Evolutionary conservation across 305 asterid species (phyloP).

Genomic region (Plantago lanceolata): DNA sequence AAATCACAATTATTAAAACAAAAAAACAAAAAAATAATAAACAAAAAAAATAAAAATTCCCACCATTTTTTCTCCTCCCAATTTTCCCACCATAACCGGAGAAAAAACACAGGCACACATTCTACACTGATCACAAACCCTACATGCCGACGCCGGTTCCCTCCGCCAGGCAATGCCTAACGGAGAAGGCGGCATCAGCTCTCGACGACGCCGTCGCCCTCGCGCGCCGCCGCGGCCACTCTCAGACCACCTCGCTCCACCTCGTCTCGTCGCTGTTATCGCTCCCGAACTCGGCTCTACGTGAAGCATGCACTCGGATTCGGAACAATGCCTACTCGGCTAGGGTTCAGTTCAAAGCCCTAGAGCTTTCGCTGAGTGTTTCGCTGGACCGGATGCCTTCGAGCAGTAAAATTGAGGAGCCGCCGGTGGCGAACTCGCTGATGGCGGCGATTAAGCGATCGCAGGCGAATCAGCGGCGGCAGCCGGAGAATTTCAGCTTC

Average conservation of each 20-base stretch:
- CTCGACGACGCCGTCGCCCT: constrained; percentile 78
- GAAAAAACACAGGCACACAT: background rate
- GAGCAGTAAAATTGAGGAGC: constrained; percentile 42
- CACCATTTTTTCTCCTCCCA: background rate
- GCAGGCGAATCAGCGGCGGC: constrained; percentile 81
- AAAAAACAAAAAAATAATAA: no score
- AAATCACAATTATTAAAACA: no score
- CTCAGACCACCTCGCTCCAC: constrained; percentile 90
- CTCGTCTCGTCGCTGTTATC: constrained; percentile 69
- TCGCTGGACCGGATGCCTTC: constrained; percentile 69
- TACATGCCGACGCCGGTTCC: constrained; percentile 80
- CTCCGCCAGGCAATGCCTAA: constrained; percentile 85
- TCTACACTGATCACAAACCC: background rate
- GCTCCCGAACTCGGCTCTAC: constrained; percentile 62
- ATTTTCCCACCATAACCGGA: background rate
- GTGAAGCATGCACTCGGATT: constrained; percentile 73
- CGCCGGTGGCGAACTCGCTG: constrained; percentile 80
- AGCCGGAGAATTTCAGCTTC: constrained; percentile 66
- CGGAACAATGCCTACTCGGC: constrained; percentile 60
- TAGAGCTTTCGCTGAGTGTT: constrained; percentile 72
- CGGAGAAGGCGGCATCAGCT: constrained; percentile 54
- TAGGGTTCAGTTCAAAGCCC: constrained; percentile 74
- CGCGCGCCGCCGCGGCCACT: constrained; percentile 86
- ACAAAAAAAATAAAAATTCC: no score
- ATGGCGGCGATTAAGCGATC: constrained; percentile 94